Conservation (phyloP, 2,329 filamentous ascomycete species). For the Sclerotinia subarctica region DNA sequence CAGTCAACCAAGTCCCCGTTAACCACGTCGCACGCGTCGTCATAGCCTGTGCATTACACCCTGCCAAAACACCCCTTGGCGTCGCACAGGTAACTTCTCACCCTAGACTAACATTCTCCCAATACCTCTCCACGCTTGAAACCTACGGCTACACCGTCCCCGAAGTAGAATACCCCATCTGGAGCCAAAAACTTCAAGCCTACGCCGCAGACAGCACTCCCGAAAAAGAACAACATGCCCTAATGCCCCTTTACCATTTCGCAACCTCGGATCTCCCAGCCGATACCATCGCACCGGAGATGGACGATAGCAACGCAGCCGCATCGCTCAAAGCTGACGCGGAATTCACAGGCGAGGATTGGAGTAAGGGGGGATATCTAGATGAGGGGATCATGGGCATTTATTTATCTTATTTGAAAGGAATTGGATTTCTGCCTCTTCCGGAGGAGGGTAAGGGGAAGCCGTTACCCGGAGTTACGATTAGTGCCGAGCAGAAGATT, state of each 20-base stretch:
- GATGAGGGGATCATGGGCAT: constrained; percentile 35
- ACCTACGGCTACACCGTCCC: constrained; percentile 71
- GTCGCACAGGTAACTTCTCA: constrained; percentile 79
- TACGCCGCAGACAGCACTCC: constrained; percentile 46
- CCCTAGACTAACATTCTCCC: constrained; percentile 72
- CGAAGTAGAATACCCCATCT: constrained; percentile 63
- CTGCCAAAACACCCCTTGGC: constrained; percentile 36
- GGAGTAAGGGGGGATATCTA: constrained; percentile 33
- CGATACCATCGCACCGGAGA: constrained; percentile 65
- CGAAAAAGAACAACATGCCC: constrained; percentile 62
- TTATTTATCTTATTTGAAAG: constrained; percentile 36
- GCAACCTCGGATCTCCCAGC: constrained; percentile 64
- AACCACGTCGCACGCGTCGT: constrained; percentile 80
- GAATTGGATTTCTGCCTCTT: constrained; percentile 33
- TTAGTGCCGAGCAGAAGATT: constrained; percentile 27
- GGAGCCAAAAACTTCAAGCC: constrained; percentile 64
- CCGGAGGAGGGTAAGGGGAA: constrained; percentile 35
- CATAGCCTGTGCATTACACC: constrained; percentile 56
- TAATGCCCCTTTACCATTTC: constrained; percentile 72
- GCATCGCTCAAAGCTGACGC: constrained; percentile 61
- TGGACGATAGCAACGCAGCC: constrained; percentile 67
- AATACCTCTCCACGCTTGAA: constrained; percentile 69
- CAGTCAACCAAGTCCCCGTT: constrained; percentile 86
- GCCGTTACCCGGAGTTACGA: constrained; percentile 23
- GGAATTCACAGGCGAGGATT: constrained; percentile 33